phyloP scores from a whole-genome alignment of 345 rosid genomes.

The Turritis glabra region DNA sequence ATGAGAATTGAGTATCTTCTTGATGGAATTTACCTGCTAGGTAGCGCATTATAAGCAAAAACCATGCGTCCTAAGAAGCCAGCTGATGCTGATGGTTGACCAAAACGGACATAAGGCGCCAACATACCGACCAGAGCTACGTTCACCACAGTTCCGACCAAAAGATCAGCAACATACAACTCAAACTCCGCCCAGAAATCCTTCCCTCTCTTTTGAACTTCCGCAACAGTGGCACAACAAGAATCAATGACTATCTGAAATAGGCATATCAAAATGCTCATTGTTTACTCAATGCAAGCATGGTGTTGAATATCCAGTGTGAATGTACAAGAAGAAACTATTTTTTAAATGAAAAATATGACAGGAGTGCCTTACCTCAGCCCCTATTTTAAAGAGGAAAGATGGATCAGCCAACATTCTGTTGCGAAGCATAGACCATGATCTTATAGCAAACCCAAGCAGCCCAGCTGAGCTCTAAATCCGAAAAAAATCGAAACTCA shows the following conservation, averaged over 20 bases:
- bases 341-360: not conserved
- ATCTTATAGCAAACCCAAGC: constrained; percentile 63
- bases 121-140: constrained; percentile 91
- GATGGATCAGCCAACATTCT: constrained; percentile 97
- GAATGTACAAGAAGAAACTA: not conserved
- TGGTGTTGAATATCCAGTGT: not conserved
- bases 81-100: constrained; percentile 59
- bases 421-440: constrained; percentile 76
- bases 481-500: not conserved
- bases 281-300: not conserved
- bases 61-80: constrained; percentile 65
- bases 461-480: constrained; percentile 68
- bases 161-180: constrained; percentile 85
- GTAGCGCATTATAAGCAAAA: constrained; percentile 83
- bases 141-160: constrained; percentile 83
- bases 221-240: constrained; percentile 92
- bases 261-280: not conserved
- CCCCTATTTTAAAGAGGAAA: constrained; percentile 89
- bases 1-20: not conserved
- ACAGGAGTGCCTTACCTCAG: constrained; percentile 53
- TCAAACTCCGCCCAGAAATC: constrained; percentile 96
- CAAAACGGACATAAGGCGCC: constrained; percentile 90
- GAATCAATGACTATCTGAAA: constrained; percentile 88
- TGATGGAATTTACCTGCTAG: constrained; percentile 67
- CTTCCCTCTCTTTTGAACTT: constrained; percentile 87